Percentiles rank a stretch among this genome's conserved stretches.
These are phyloP conservation scores for Dalbergia cultrata DNA, from an alignment of 306 rosid genomes.

Conservation along the genomic window DNA sequence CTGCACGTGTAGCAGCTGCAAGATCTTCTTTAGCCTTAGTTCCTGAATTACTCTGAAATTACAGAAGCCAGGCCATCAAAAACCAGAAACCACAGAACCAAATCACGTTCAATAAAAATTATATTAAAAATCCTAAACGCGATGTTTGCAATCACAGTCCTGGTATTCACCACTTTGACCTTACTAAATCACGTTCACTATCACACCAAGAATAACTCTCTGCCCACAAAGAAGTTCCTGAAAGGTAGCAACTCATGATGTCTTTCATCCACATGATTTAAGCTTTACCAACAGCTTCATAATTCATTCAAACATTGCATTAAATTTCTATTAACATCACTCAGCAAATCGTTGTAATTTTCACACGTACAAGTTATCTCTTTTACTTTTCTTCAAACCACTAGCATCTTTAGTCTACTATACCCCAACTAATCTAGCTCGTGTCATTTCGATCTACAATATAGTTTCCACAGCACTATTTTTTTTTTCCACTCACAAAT, in stretches of 20 bases:
- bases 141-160: neutral
- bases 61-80: conserved; percentile 48
- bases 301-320: neutral
- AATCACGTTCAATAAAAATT: neutral
- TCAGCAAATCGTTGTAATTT: neutral
- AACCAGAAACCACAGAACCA: neutral
- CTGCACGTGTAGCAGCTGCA: conserved; percentile 93
- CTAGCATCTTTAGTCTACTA: neutral
- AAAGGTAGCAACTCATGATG: neutral
- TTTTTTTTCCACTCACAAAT: neutral
- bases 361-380: neutral
- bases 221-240: neutral
- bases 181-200: neutral
- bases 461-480: neutral
- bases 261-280: neutral
- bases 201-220: neutral
- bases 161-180: neutral
- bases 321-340: neutral
- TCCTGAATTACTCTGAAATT: conserved; percentile 92
- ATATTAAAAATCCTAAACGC: neutral
- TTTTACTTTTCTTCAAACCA: neutral
- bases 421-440: neutral
- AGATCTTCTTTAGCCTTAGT: conserved; percentile 98
- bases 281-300: neutral
- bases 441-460: neutral